These are phyloP conservation scores for Breviolum minutum DNA, from an alignment of 73 alveolate species.

Conservation along the genomic window DNA sequence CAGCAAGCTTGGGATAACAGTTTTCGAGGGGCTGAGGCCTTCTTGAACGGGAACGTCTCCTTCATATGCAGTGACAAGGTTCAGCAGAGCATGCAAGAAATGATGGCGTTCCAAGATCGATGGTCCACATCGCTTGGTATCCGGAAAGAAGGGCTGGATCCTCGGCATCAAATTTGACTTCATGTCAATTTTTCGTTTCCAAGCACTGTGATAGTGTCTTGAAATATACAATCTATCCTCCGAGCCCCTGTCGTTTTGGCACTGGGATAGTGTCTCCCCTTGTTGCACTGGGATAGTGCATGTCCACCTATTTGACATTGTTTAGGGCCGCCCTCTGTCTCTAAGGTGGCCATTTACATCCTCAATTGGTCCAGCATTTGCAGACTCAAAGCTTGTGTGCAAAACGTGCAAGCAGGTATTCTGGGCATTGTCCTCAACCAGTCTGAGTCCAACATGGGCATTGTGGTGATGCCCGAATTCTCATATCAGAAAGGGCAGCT, in stretches of 20 bases:
- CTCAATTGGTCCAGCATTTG: slow-evolving; percentile 7
- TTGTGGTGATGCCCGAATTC: not conserved
- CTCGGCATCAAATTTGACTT: too few species aligned
- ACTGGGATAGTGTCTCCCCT: too few species aligned
- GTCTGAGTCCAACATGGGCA: not conserved
- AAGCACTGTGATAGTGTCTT: not conserved
- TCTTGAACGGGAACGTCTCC: not conserved
- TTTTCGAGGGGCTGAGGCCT: not conserved
- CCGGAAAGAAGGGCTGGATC: not conserved
- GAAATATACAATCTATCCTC: too few species aligned
- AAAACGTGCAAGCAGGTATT: not conserved
- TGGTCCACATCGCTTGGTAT: not conserved
- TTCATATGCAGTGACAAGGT: not conserved
- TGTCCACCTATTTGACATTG: too few species aligned
- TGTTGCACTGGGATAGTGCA: too few species aligned
- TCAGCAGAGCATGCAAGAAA: not conserved
- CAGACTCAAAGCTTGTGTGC: not conserved
- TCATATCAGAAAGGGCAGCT: not conserved
- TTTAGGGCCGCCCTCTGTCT: not conserved
- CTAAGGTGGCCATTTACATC: not conserved
- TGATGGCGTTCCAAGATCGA: not conserved
- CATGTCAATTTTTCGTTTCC: not conserved
- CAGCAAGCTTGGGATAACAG: not conserved
- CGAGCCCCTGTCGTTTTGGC: too few species aligned
- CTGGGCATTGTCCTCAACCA: slow-evolving; percentile 4